Evolutionary conservation across 1,139 yeast species (phyloP).

Genomic region (Suzukiozyma palmioleophila): DNA sequence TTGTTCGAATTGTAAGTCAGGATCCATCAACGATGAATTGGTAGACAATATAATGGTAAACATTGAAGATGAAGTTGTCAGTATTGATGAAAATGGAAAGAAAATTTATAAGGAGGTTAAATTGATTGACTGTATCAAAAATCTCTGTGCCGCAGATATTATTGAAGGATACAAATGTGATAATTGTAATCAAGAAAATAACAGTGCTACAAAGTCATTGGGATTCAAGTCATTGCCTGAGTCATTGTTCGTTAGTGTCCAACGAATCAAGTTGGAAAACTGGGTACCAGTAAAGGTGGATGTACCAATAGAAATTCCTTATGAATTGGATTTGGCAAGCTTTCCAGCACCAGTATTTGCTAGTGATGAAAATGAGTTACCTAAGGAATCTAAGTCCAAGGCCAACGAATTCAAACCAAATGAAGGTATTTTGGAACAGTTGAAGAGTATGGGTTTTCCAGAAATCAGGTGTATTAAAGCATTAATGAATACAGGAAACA

Average conservation of each 20-base stretch:
- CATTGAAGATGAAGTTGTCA: conserved; percentile 37
- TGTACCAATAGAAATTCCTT: conserved; percentile 64
- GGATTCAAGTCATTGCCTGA: conserved; percentile 66
- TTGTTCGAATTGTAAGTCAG: conserved; percentile 60
- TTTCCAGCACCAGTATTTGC: conserved; percentile 28
- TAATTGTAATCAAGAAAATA: conserved; percentile 41
- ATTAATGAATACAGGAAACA: conserved; percentile 66
- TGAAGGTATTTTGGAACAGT: conserved; percentile 46
- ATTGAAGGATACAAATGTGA: conserved; percentile 69
- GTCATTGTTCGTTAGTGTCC: conserved; percentile 66
- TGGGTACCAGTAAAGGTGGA: conserved; percentile 89
- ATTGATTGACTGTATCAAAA: conserved; percentile 48
- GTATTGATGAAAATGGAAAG: conserved; percentile 39
- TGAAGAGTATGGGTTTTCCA: conserved; percentile 86
- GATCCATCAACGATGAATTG: conserved; percentile 52
- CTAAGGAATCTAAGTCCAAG: conserved; percentile 14
- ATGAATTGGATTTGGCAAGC: conserved; percentile 30
- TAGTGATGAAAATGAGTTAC: conserved; percentile 39
- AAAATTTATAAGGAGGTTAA: conserved; percentile 47
- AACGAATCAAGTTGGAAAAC: conserved; percentile 76
- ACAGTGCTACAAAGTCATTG: conserved; percentile 42
- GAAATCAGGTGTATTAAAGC: conserved; percentile 63
- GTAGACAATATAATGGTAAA: conserved; percentile 70
- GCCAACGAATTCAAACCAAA: conserved; percentile 48
- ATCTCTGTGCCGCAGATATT: conserved; percentile 46